Base-by-base conservation (phyloP, 257 asterid genomes). In the Echites panduratus region DNA sequence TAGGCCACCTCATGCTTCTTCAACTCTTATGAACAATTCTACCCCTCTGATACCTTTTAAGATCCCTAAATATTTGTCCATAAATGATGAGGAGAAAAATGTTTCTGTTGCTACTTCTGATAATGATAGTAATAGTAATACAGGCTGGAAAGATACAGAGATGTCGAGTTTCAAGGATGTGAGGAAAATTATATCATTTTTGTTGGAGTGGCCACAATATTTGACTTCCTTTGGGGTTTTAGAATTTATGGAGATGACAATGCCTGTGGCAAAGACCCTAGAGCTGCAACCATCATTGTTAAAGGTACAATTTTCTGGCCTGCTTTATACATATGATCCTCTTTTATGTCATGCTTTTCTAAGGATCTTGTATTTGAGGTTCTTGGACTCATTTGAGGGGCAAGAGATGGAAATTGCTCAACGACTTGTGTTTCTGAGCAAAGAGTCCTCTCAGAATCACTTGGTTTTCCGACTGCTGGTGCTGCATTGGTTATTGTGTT, bases 241-340 rank as follows among this genome's bases (percentile, higher is more conserved):
- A 78, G 97, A 91, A 84, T 86, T 94, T 72, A 85, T 91, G 86
- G 83, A 71, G 70, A 77, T 86, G 69, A 71, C 86, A 8, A 76
- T 91, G 70, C 95, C 96, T 3, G 77, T 94, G 74, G 96, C 93
- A 26, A 89, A 81, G 75, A 93, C 80, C 72, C 81, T 94, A 70
- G 97, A 91, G 44, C 89, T 94, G 84, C 98, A 94, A 82, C 89
- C 88, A 49, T 89, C 97, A 66, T 76, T 91, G 88, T 75, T 94
- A 83, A 89, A 89, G 76, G 96, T 94, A 78, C 96, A 94, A 77
- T 94, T 88, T 78, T 87, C 91, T 0, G 96, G 98, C 81, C 79
- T 94, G 72, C 80, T 91, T 62, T 86, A 86, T 80, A 89, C 96
- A 20, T 87, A 81, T 74, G 91, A 94, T 73, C 97, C 96, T 3